Evolutionary conservation across 805 yeast species (phyloP).

Genomic region (Diddensiella transvaalensis): DNA sequence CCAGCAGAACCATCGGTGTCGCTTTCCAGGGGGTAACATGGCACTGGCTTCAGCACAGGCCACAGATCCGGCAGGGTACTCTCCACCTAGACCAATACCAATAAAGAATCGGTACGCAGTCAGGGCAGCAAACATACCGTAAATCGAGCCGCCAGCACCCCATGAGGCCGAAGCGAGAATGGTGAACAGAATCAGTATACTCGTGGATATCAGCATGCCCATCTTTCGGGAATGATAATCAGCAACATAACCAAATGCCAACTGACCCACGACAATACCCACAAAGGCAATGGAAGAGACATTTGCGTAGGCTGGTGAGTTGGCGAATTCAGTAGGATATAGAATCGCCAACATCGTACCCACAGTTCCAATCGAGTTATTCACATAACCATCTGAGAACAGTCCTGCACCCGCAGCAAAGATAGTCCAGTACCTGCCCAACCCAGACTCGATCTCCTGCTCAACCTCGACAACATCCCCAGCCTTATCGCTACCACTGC

Average conservation of each 20-base stretch:
- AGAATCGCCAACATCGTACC: conserved; percentile 62
- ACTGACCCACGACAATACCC: conserved; percentile 87
- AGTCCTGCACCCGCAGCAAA: conserved; percentile 88
- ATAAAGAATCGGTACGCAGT: conserved; percentile 82
- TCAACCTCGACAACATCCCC: neutral
- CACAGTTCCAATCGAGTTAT: conserved; percentile 77
- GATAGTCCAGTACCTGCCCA: conserved; percentile 56
- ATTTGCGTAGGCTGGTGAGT: conserved; percentile 69
- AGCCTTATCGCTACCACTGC: neutral
- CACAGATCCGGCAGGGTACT: conserved; percentile 89
- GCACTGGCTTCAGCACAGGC: conserved; percentile 91
- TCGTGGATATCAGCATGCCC: conserved; percentile 79
- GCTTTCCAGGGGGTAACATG: conserved; percentile 68
- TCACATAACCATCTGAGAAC: conserved; percentile 90
- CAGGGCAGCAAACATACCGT: conserved; percentile 78
- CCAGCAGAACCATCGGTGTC: conserved; percentile 87
- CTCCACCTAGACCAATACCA: conserved; percentile 93
- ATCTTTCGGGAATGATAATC: conserved; percentile 77
- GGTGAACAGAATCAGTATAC: conserved; percentile 71
- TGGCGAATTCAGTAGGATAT: conserved; percentile 59
- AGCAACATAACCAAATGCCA: conserved; percentile 73
- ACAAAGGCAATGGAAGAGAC: conserved; percentile 86
- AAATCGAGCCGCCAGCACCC: conserved; percentile 68
- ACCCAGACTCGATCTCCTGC: neutral
- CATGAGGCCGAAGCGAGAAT: conserved; percentile 80